Percentiles rank a stretch among this genome's conserved stretches.
Evolutionary conservation across 306 rosid genomes (phyloP).

Genomic region (Dalbergia cultrata): DNA sequence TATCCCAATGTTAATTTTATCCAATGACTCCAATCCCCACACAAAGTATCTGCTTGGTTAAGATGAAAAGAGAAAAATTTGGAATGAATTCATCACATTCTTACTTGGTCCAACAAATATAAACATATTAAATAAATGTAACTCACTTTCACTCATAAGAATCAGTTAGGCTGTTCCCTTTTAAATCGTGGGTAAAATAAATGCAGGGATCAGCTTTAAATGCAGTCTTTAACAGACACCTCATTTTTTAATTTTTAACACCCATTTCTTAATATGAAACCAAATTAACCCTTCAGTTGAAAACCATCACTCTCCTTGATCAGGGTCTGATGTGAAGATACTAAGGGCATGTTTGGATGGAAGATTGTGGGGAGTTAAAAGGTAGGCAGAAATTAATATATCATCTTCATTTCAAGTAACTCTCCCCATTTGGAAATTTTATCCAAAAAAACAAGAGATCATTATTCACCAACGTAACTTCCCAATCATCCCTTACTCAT

Average conservation of each 20-base stretch:
- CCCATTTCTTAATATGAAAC: neutral
- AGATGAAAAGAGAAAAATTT: slow-evolving; percentile 6
- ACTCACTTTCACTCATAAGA: neutral
- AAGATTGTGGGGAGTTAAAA: neutral
- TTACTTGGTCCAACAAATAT: neutral
- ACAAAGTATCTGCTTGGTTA: neutral
- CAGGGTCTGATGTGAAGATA: slow-evolving; percentile 9
- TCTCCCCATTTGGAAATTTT: neutral
- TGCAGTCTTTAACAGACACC: neutral
- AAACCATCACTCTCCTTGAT: neutral
- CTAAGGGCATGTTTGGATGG: slow-evolving; percentile 2
- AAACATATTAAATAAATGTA: neutral
- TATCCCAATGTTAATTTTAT: neutral
- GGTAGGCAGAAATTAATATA: neutral
- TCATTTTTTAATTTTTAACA: neutral
- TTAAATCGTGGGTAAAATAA: neutral
- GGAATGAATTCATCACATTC: neutral
- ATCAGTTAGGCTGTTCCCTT: neutral
- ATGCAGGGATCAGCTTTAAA: neutral
- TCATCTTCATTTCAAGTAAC: slow-evolving; percentile 1
- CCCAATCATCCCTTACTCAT: slow-evolving; percentile 14
- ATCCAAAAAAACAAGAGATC: neutral
- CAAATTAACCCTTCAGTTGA: neutral
- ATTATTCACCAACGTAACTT: neutral
- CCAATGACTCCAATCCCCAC: neutral